Evolutionary conservation across 2,329 filamentous ascomycete species (phyloP).

Genomic region (Penicillium sp.): DNA sequence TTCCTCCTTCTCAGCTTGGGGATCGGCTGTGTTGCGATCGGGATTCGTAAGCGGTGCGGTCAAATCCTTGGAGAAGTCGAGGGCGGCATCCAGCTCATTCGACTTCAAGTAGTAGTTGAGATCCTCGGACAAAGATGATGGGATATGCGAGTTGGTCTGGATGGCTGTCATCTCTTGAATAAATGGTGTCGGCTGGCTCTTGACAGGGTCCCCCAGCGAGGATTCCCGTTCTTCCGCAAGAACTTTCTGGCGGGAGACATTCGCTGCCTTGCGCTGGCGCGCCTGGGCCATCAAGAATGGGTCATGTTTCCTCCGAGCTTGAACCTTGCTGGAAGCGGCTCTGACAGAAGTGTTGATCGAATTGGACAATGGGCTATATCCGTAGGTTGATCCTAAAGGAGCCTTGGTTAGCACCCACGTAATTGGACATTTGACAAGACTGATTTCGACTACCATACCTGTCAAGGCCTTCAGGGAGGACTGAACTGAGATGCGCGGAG

Average conservation of each 20-base stretch:
- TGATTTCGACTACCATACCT: slow-evolving; percentile 42
- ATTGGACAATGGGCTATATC: slow-evolving; percentile 44
- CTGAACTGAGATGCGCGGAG: slow-evolving; percentile 56
- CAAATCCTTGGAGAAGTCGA: slow-evolving; percentile 60
- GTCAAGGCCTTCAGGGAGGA: slow-evolving; percentile 53
- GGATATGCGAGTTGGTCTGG: slow-evolving; percentile 13
- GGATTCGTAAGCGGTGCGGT: slow-evolving; percentile 34
- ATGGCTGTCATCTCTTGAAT: slow-evolving; percentile 41
- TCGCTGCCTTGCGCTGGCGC: slow-evolving; percentile 72
- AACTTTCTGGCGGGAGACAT: slow-evolving; percentile 63
- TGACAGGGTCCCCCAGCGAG: slow-evolving; percentile 66
- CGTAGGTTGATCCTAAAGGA: slow-evolving; percentile 23
- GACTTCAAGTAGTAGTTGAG: slow-evolving; percentile 70
- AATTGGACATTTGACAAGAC: not conserved
- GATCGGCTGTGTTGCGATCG: slow-evolving; percentile 29
- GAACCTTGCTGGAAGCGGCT: slow-evolving; percentile 56
- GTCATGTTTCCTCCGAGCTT: slow-evolving; percentile 61
- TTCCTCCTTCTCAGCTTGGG: slow-evolving; percentile 33
- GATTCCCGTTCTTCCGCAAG: slow-evolving; percentile 57
- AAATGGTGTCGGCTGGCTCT: slow-evolving; percentile 71
- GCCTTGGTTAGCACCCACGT: slow-evolving; percentile 7
- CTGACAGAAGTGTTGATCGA: slow-evolving; percentile 48
- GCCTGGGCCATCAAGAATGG: slow-evolving; percentile 75
- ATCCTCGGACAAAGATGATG: slow-evolving; percentile 9
- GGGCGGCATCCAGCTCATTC: slow-evolving; percentile 56